These are phyloP conservation scores for Arabidopsis arenosa DNA, from an alignment of 345 rosid genomes.

Conservation along the genomic window DNA sequence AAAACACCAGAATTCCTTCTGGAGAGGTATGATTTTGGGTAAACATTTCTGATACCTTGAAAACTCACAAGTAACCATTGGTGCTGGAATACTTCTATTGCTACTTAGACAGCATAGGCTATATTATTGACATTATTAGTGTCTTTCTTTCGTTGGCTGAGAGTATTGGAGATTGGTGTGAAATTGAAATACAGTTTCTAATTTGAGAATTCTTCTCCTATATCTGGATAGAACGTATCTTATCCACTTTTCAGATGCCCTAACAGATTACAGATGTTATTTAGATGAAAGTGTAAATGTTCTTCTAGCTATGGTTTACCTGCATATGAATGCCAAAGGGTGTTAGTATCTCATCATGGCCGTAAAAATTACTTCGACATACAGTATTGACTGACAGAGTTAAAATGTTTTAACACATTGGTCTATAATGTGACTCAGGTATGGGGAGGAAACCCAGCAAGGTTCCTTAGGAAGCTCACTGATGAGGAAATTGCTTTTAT, in stretches of 20 bases:
- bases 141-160: not conserved
- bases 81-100: constrained; percentile 3
- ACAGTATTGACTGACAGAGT: not conserved
- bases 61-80: not conserved
- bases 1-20: constrained; percentile 81
- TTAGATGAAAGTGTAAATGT: constrained; percentile 15
- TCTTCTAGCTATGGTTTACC: constrained; percentile 18
- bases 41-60: not conserved
- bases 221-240: not conserved
- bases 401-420: constrained; percentile 2
- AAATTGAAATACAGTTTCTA: constrained; percentile 8
- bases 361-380: not conserved
- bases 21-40: constrained; percentile 68
- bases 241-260: not conserved
- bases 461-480: constrained; percentile 83
- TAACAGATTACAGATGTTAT: not conserved
- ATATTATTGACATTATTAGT: not conserved
- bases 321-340: constrained; percentile 17
- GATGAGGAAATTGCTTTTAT: constrained; percentile 75
- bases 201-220: constrained; percentile 4
- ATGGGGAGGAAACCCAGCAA: constrained; percentile 99
- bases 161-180: not conserved
- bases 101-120: constrained; percentile 30
- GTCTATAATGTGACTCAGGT: constrained; percentile 55
- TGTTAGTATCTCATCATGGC: constrained; percentile 15